These are phyloP conservation scores for Suillus weaverae DNA, from an alignment of 768 basidiomycete genomes.

Conservation along the genomic window DNA sequence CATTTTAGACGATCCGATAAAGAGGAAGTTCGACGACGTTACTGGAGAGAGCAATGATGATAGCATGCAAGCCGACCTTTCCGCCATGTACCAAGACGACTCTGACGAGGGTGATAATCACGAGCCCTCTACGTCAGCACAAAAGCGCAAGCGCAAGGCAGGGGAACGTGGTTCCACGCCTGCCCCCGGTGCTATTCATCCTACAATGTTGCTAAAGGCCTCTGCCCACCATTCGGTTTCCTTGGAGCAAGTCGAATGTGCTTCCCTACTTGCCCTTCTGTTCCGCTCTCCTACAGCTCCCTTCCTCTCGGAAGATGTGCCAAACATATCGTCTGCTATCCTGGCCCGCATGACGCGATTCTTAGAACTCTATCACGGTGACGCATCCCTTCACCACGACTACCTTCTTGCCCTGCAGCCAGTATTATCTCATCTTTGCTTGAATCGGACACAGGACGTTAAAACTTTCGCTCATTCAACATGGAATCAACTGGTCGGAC, in stretches of 20 bases:
- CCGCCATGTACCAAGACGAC: constrained; percentile 35
- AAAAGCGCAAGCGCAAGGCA: constrained; percentile 26
- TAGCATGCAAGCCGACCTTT: constrained; percentile 17
- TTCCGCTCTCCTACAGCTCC: constrained; percentile 60
- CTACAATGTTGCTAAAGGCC: constrained; percentile 25
- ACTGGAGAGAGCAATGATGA: constrained; percentile 25
- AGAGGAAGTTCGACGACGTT: constrained; percentile 18
- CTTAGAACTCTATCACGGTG: constrained; percentile 61
- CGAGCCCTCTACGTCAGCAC: constrained; percentile 18
- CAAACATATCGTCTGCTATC: constrained; percentile 45
- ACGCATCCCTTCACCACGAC: constrained; percentile 79
- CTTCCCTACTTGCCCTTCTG: constrained; percentile 60
- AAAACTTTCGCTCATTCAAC: constrained; percentile 57
- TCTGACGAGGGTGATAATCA: constrained; percentile 30
- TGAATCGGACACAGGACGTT: constrained; percentile 68
- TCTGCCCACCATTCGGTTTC: constrained; percentile 35
- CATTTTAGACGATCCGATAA: constrained; percentile 59
- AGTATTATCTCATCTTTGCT: constrained; percentile 69
- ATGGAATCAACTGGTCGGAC: constrained; percentile 62
- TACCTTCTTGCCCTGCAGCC: constrained; percentile 69
- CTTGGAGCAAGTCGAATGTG: constrained; percentile 71
- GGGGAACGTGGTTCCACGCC: constrained; percentile 26
- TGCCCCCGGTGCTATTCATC: constrained; percentile 12
- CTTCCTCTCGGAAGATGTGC: constrained; percentile 42
- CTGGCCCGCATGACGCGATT: constrained; percentile 63